Base-by-base conservation (phyloP, 1,139 yeast species). In the Tardiomyces depauwii region DNA sequence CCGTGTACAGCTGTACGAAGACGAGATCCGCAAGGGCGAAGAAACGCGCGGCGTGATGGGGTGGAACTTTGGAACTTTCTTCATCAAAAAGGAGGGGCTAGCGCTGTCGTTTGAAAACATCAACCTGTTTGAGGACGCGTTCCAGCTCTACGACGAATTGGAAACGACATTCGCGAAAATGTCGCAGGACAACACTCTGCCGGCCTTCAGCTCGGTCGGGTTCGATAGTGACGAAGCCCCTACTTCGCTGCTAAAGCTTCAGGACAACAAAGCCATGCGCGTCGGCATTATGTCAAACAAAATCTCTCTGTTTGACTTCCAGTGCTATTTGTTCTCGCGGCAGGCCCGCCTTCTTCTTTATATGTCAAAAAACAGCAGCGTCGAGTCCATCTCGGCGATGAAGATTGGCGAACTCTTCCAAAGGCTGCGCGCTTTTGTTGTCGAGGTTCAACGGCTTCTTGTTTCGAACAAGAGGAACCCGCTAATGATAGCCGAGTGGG, bases 51-150 rank as follows among this genome's bases (percentile, higher is more conserved):
- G 53, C 41, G 55, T 67, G 19, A 65, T 62, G 36, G 73, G 68
- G 25, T 70, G 66, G 73, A 71, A 71, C 46, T 69, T 66, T 53
- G 72, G 73, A 7, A 61, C 68, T 6, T 65, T 66, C 46, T 71
- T 71, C 50, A 66, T 68, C 39, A 62, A 68, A 60, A 68, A 71
- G 47, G 77, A 73, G 50, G 72, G 73, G 5, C 55, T 74, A 38
- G 76, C 76, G 0, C 54, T 65, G 23, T 67, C 73, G 6, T 70
- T 70, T 50, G 74, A 73, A 44, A 73, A 74, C 44, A 68, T 82
- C 67, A 68, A 70, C 42, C 63, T 83, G 4, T 66, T 70, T 45
- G 82, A 77, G 45, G 91, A 82, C 46, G 71, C 88, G 0, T 61
- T 80, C 40, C 60, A 59, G 2, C 67, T 72, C 10, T 76, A 75